Conservation (phyloP, 768 basidiomycete genomes). For the Lactarius sp. region DNA sequence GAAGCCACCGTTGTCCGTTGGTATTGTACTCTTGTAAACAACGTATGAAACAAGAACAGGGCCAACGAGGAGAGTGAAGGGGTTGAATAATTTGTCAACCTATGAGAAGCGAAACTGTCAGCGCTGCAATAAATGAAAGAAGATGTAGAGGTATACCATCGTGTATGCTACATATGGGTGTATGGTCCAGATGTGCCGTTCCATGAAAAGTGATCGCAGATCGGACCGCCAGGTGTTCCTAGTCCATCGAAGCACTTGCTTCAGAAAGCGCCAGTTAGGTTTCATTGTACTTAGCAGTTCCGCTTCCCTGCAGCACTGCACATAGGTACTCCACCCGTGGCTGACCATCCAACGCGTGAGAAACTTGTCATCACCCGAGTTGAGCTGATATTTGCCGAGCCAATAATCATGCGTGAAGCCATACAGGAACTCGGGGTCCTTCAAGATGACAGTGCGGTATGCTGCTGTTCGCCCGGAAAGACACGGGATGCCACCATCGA, state of each 20-base stretch:
- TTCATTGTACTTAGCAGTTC: constrained; percentile 93
- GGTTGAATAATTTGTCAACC: constrained; percentile 85
- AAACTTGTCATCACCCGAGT: constrained; percentile 93
- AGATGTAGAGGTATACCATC: constrained; percentile 52
- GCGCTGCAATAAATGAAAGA: constrained; percentile 8
- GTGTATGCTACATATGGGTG: constrained; percentile 83
- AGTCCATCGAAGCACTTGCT: constrained; percentile 91
- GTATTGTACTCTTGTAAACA: constrained; percentile 73
- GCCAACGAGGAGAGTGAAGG: constrained; percentile 80
- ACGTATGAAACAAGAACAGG: constrained; percentile 73
- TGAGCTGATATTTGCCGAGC: constrained; percentile 91
- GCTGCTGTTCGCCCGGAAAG: constrained; percentile 91
- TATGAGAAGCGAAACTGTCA: constrained; percentile 30
- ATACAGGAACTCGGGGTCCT: constrained; percentile 89
- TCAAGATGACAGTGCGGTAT: constrained; percentile 89
- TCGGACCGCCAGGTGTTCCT: constrained; percentile 93
- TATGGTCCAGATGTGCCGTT: constrained; percentile 79
- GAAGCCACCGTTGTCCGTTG: constrained; percentile 63
- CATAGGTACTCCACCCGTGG: constrained; percentile 94
- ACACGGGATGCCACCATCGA: constrained; percentile 89
- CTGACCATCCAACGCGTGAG: constrained; percentile 95
- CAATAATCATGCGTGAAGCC: constrained; percentile 94
- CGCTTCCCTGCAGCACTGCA: constrained; percentile 79
- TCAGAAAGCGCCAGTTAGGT: constrained; percentile 92
- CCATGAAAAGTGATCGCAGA: constrained; percentile 82